phyloP scores from a whole-genome alignment of 371 early-diverging fungal species.

The Nematocida sp. region DNA sequence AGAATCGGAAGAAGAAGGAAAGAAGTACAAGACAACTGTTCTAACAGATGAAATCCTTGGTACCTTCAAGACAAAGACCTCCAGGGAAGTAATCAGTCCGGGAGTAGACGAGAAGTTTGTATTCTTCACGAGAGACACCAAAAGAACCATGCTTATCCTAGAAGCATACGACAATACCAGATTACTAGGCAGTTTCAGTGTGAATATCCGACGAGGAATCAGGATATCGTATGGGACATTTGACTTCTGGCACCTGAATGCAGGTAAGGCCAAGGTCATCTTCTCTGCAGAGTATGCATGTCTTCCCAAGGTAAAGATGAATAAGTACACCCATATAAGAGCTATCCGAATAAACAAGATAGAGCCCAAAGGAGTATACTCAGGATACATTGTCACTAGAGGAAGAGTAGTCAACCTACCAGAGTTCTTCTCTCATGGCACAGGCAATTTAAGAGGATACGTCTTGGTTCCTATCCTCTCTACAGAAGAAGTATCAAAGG shows the following conservation, averaged over 20 bases:
- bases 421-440: conserved; percentile 32
- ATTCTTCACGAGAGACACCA: conserved; percentile 59
- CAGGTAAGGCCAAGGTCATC: conserved; percentile 37
- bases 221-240: conserved; percentile 45
- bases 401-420: conserved; percentile 21
- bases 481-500: conserved; percentile 23
- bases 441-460: neutral
- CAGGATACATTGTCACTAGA: conserved; percentile 30
- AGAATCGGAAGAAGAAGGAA: conserved; percentile 36
- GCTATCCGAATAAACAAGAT: neutral
- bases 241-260: conserved; percentile 37
- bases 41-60: conserved; percentile 36
- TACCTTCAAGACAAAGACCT: conserved; percentile 55
- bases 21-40: neutral
- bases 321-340: conserved; percentile 27
- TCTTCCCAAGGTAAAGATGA: conserved; percentile 28
- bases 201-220: conserved; percentile 38
- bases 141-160: conserved; percentile 12
- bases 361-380: conserved; percentile 6
- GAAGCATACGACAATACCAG: conserved; percentile 28
- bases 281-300: conserved; percentile 48
- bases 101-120: conserved; percentile 58
- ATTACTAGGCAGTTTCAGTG: conserved; percentile 26
- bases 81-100: conserved; percentile 58
- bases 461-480: conserved; percentile 20